Evolutionary conservation across 1,139 yeast species (phyloP).

Genomic region (Debaryomycetaceae sp.): DNA sequence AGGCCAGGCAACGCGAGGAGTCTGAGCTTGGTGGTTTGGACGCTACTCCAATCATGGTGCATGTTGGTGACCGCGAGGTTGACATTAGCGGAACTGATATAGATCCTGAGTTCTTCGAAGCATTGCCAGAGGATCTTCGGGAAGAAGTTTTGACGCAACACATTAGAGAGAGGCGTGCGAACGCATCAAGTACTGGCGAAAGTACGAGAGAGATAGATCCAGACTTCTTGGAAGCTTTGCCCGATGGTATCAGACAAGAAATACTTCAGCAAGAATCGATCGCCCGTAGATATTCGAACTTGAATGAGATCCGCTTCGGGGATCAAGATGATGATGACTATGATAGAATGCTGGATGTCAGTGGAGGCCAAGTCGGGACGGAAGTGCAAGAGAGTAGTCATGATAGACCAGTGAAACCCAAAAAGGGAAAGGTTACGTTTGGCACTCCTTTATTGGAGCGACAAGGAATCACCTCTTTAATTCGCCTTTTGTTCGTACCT

Average conservation of each 20-base stretch:
- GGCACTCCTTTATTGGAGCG: slow-evolving; percentile 73
- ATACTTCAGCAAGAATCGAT: slow-evolving; percentile 66
- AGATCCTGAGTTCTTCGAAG: slow-evolving; percentile 87
- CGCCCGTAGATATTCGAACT: slow-evolving; percentile 36
- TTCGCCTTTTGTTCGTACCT: slow-evolving; percentile 72
- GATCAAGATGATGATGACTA: slow-evolving; percentile 27
- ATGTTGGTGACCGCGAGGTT: slow-evolving; percentile 74
- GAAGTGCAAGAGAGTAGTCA: neutral
- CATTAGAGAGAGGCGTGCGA: slow-evolving; percentile 62
- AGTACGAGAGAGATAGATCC: slow-evolving; percentile 69
- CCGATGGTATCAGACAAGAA: slow-evolving; percentile 70
- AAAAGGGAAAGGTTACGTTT: slow-evolving; percentile 31
- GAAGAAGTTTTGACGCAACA: slow-evolving; percentile 92
- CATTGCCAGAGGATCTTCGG: slow-evolving; percentile 88
- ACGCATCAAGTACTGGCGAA: slow-evolving; percentile 42
- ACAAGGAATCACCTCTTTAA: slow-evolving; percentile 69
- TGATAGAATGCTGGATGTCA: slow-evolving; percentile 17
- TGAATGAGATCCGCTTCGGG: slow-evolving; percentile 16
- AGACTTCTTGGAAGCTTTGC: slow-evolving; percentile 78
- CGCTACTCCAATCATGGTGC: slow-evolving; percentile 58
- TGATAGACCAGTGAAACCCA: slow-evolving; percentile 4
- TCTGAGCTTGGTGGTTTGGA: neutral
- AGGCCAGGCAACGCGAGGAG: slow-evolving; percentile 25
- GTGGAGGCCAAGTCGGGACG: slow-evolving; percentile 5
- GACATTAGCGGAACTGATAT: slow-evolving; percentile 89